Evolutionary conservation across 805 yeast species (phyloP).

Genomic region (Metschnikowia baotianmanensis): DNA sequence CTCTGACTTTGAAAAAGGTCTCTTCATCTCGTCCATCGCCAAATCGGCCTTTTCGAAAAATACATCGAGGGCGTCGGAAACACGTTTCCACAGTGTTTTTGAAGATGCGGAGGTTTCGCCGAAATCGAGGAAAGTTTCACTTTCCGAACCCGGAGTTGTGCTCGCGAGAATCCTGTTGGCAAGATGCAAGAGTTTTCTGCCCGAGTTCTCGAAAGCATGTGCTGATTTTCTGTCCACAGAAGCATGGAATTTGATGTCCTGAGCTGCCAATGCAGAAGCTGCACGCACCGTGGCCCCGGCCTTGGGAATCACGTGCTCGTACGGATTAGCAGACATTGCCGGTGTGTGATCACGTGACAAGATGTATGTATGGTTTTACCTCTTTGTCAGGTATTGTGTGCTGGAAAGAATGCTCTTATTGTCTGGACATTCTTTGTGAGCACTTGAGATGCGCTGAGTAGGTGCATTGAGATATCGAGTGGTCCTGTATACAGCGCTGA

Average conservation of each 20-base stretch:
- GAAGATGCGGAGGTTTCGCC: slow-evolving; percentile 44
- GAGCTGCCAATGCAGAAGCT: slow-evolving; percentile 67
- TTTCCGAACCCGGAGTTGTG: slow-evolving; percentile 23
- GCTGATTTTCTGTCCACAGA: slow-evolving; percentile 54
- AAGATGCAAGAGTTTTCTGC: slow-evolving; percentile 42
- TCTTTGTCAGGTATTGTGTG: background rate
- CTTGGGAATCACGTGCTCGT: slow-evolving; percentile 6
- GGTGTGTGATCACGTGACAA: background rate
- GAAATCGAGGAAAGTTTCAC: slow-evolving; percentile 20
- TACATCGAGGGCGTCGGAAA: slow-evolving; percentile 63
- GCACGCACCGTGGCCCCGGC: slow-evolving; percentile 35
- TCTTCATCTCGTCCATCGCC: slow-evolving; percentile 49
- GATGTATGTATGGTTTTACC: background rate
- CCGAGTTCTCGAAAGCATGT: slow-evolving; percentile 36
- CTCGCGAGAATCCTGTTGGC: slow-evolving; percentile 46
- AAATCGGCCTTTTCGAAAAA: slow-evolving; percentile 76
- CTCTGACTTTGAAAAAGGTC: slow-evolving; percentile 22
- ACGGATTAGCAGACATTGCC: slow-evolving; percentile 7
- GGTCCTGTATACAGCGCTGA: too few species aligned
- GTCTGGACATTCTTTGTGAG: too few species aligned
- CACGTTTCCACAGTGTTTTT: slow-evolving; percentile 54
- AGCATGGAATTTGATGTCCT: slow-evolving; percentile 74
- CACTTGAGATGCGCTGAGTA: too few species aligned
- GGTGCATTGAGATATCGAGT: too few species aligned
- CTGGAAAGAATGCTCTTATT: too few species aligned